Evolutionary conservation across 2,329 filamentous ascomycete genomes (phyloP).

Genomic region (Neurospora sp.): DNA sequence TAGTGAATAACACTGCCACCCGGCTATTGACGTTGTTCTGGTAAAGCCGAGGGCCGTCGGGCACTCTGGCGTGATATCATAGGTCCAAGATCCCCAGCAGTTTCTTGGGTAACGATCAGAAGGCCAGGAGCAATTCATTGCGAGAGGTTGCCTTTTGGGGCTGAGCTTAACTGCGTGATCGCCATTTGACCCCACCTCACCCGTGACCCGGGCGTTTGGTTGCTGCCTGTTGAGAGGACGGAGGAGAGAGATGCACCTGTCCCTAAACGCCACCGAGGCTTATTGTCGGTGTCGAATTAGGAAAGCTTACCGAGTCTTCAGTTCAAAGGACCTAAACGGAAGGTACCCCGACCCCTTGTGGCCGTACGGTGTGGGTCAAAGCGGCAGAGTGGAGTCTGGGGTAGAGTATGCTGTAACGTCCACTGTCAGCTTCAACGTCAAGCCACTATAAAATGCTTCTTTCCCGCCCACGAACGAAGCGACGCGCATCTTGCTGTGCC

Average conservation of each 20-base stretch:
- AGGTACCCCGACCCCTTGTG: background rate
- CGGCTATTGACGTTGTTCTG: background rate
- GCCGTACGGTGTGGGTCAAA: background rate
- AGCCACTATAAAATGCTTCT: background rate
- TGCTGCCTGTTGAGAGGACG: background rate
- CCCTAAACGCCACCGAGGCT: background rate
- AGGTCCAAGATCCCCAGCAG: background rate
- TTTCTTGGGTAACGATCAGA: background rate
- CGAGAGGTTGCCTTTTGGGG: background rate
- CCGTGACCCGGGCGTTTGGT: background rate
- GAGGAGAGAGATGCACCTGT: background rate
- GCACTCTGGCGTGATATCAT: background rate
- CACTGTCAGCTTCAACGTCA: background rate
- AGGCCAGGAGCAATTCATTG: too few relatives aligned
- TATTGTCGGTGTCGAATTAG: background rate
- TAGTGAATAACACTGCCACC: background rate
- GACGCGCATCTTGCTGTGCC: background rate
- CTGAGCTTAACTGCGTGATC: background rate
- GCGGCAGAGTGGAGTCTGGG: background rate
- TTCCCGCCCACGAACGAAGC: background rate
- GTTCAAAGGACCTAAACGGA: background rate
- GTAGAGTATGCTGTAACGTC: background rate
- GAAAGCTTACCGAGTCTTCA: background rate
- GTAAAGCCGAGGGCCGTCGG: background rate
- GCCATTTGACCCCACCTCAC: background rate